Percentiles rank a stretch among this genome's conserved stretches.
Conservation (phyloP, 2,329 filamentous ascomycete species). For the Rutstroemia sp. region DNA sequence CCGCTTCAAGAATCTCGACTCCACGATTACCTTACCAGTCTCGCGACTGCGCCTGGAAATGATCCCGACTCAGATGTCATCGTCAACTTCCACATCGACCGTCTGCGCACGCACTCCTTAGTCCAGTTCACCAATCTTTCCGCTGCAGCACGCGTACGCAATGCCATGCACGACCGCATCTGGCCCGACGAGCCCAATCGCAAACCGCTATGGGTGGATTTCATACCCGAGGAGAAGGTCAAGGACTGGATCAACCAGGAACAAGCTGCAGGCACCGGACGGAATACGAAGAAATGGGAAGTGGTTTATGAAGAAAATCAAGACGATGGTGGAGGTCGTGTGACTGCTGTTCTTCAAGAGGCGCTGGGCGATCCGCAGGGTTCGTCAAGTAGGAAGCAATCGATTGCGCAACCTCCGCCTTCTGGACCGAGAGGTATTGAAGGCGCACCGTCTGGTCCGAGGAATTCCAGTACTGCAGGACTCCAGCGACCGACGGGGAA, state of each 20-base stretch:
- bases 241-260: constrained; percentile 68
- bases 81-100: constrained; percentile 69
- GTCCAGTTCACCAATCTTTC: constrained; percentile 61
- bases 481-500: constrained; percentile 3
- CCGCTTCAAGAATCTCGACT: constrained; percentile 66
- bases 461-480: not conserved
- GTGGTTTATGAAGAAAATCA: constrained; percentile 58
- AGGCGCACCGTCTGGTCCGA: too few relatives aligned
- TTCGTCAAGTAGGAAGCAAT: not conserved
- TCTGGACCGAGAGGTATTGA: constrained; percentile 21
- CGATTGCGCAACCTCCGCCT: constrained; percentile 25
- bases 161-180: constrained; percentile 65
- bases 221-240: constrained; percentile 70
- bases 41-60: constrained; percentile 54
- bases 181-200: constrained; percentile 86
- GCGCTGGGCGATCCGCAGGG: constrained; percentile 13
- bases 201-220: constrained; percentile 83
- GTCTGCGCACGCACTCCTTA: constrained; percentile 82
- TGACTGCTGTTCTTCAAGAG: constrained; percentile 51
- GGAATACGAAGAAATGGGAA: constrained; percentile 55
- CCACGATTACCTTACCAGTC: constrained; percentile 57
- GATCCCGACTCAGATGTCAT: constrained; percentile 49
- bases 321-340: constrained; percentile 45
- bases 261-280: constrained; percentile 35
- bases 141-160: constrained; percentile 70